Conservation (phyloP, 306 rosid species). For the Dryas drummondii region DNA sequence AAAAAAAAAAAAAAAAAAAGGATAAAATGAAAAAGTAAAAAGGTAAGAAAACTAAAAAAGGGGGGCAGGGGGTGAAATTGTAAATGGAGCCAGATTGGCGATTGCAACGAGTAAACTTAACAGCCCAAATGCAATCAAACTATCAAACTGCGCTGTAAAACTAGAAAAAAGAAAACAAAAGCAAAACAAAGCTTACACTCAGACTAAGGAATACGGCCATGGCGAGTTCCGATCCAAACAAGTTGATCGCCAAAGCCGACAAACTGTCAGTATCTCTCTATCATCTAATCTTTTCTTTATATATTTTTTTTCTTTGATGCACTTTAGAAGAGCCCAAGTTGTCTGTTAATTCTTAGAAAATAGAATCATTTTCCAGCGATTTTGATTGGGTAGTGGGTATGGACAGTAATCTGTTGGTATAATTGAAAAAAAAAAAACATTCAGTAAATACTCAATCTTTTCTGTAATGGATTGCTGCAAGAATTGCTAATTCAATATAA, state of each 20-base stretch:
- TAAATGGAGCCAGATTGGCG: conserved; percentile 3
- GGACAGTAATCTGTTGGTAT: neutral
- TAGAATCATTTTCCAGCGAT: neutral
- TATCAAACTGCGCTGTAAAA: neutral
- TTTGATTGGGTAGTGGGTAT: neutral
- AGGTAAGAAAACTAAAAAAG: too few relatives aligned
- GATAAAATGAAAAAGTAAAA: too few relatives aligned
- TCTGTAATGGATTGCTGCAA: neutral
- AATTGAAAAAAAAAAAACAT: neutral
- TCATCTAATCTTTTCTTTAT: neutral
- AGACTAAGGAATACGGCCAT: conserved; percentile 32
- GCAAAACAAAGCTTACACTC: neutral
- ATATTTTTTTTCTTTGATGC: neutral
- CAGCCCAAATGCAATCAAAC: neutral
- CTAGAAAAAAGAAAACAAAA: neutral
- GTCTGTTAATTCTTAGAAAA: neutral
- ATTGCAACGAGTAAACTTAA: neutral
- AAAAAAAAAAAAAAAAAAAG: too few relatives aligned
- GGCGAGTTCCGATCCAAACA: conserved; percentile 71
- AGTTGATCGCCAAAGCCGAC: conserved; percentile 72
- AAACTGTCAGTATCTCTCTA: conserved; percentile 46
- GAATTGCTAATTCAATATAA: neutral
- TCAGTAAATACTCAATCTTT: neutral
- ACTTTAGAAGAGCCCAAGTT: neutral
- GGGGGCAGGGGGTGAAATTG: too few relatives aligned